Conservation (phyloP, 2,329 filamentous ascomycete species). For the Byssochlamys sp. region DNA sequence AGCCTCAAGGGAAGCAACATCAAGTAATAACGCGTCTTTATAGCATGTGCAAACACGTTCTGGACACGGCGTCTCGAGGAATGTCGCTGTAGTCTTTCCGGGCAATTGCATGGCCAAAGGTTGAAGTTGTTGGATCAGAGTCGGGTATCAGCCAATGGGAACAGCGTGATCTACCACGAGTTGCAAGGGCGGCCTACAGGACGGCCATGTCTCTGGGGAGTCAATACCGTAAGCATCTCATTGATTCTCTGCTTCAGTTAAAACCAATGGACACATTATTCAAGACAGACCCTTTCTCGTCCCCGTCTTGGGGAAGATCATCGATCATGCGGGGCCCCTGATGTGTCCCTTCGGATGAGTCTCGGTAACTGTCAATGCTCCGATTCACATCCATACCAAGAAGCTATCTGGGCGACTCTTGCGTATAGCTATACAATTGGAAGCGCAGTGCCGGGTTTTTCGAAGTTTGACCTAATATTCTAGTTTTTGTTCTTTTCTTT, state of each 20-base stretch:
- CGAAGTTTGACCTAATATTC: too few species aligned
- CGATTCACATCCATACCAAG: background rate
- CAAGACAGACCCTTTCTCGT: background rate
- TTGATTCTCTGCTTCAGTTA: background rate
- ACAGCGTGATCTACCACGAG: background rate
- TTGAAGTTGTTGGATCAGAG: background rate
- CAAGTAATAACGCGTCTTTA: constrained; percentile 11
- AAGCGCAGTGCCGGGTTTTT: too few species aligned
- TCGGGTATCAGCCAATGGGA: background rate
- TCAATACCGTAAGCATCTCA: background rate
- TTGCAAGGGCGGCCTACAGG: background rate
- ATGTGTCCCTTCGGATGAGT: background rate
- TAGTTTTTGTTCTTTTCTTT: too few species aligned
- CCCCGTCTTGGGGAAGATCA: background rate
- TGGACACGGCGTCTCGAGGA: background rate
- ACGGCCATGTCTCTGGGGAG: background rate
- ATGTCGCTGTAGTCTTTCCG: background rate
- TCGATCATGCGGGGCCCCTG: background rate
- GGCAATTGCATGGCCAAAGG: background rate
- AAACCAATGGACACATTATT: background rate
- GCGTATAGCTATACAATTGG: too few species aligned
- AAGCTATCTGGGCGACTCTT: too few species aligned
- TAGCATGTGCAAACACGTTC: constrained; percentile 12
- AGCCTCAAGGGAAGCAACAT: background rate
- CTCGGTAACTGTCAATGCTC: constrained; percentile 1